Percentiles rank a stretch among this genome's conserved stretches.
Evolutionary conservation across 1,139 yeast genomes (phyloP).

Genomic region (Geotrichum reessii): DNA sequence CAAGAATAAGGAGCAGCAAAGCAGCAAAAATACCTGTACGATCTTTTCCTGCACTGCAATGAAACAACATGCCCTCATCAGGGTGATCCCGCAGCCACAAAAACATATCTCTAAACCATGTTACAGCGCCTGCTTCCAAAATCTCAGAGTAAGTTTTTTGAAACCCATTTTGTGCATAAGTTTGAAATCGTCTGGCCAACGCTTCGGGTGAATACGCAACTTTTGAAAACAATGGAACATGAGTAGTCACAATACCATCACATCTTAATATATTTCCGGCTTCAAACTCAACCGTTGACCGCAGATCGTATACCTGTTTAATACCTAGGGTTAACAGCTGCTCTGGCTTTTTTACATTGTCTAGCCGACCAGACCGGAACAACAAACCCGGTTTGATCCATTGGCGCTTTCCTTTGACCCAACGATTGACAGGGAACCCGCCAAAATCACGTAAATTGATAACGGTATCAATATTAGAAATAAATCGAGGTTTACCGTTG

Average conservation of each 20-base stretch:
- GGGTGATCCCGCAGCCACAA: constrained; percentile 50
- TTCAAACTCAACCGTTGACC: constrained; percentile 63
- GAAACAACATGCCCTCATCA: constrained; percentile 52
- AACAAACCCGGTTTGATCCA: constrained; percentile 50
- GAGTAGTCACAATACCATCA: constrained; percentile 48
- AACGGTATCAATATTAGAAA: constrained; percentile 42
- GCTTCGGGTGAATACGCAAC: constrained; percentile 63
- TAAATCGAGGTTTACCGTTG: constrained; percentile 12
- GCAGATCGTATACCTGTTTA: constrained; percentile 58
- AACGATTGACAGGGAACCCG: constrained; percentile 51
- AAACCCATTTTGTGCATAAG: constrained; percentile 59
- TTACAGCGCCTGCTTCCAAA: constrained; percentile 34
- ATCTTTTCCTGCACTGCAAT: constrained; percentile 86
- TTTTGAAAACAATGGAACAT: constrained; percentile 55
- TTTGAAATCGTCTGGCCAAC: constrained; percentile 52
- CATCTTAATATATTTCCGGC: constrained; percentile 24
- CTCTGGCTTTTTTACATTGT: constrained; percentile 1
- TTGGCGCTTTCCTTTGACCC: constrained; percentile 10
- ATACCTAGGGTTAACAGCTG: constrained; percentile 40
- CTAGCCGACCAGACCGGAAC: constrained; percentile 53
- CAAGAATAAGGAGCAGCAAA: constrained; percentile 56
- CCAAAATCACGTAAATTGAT: constrained; percentile 76
- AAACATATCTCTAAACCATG: constrained; percentile 46
- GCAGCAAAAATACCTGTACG: constrained; percentile 74
- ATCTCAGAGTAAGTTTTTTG: constrained; percentile 59